Evolutionary conservation across 495 filamentous ascomycete genomes (phyloP), one percentile per base, ranked within the genome.

Genomic region (Parathielavia hyrcaniae): DNA sequence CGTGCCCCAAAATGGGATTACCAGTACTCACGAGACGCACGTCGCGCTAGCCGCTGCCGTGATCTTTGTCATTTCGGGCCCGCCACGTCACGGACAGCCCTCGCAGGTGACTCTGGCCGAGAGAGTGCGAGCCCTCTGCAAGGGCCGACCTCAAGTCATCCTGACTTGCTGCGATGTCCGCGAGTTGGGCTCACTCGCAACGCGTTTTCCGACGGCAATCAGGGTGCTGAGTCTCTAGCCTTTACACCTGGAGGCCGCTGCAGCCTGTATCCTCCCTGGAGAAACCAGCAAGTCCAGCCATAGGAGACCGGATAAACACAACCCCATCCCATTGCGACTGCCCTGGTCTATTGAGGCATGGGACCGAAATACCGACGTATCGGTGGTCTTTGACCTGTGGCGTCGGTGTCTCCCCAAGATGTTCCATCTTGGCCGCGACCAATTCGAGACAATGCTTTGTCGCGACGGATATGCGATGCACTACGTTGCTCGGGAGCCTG

Each of bases 391-490:
- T 32, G 75, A 76, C 50, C 71, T 79, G 48, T 86, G 76, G 82
- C 74, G 71, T 53, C 72, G 78, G 40, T 76, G 73, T 43, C 61
- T 80, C 19, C 73, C 74, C 5, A 63, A 69, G 8, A 62, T 67
- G 16, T 81, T 81, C 58, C 69, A 71, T 39, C 67, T 81, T 4
- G 65, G 67, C 46, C 66, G 62, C 22, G 69, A 72, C 50, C 73
- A 73, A n/a, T 71, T 86, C 34, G 73, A 75, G 50, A 72, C 73
- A 44, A 67, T 85, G 23, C 75, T 86, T n/a, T 75, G 75, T 50
- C 77, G 81, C 30, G 79, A 80, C 58, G 82, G 83, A 8, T 83
- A 80, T 63, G 80, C 79, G 38, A 83, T 79, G 75, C 80, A 85
- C 62, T 84, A 83, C 59, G 73, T 86, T 51, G 81, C 84, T 46